These are phyloP conservation scores for Paecilomyces dactylethromorphus DNA, from an alignment of 2,329 filamentous ascomycete species.

Conservation along the genomic window DNA sequence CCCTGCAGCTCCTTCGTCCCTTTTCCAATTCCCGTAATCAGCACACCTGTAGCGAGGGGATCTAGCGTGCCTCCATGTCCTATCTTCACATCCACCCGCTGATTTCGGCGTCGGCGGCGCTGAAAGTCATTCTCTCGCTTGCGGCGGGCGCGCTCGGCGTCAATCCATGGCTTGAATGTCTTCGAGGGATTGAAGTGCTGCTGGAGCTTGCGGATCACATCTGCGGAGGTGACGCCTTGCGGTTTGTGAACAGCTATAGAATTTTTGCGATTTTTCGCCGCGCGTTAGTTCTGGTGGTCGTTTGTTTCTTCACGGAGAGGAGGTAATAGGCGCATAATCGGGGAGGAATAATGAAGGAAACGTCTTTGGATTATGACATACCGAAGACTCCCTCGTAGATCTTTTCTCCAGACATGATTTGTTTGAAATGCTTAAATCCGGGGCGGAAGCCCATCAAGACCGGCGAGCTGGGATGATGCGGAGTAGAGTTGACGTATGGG, in stretches of 20 bases:
- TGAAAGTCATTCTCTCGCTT: constrained; percentile 53
- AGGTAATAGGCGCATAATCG: neutral
- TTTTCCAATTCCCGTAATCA: constrained; percentile 79
- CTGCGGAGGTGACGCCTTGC: constrained; percentile 75
- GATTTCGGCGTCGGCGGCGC: constrained; percentile 55
- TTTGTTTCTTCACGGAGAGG: neutral
- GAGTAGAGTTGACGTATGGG: neutral
- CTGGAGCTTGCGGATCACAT: constrained; percentile 85
- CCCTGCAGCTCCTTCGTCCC: constrained; percentile 76
- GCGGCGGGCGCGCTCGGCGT: constrained; percentile 53
- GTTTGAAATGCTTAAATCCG: constrained; percentile 24
- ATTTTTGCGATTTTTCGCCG: constrained; percentile 8
- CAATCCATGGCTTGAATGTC: constrained; percentile 72
- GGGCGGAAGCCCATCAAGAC: constrained; percentile 23
- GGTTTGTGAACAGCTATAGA: constrained; percentile 84
- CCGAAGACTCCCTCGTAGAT: constrained; percentile 59
- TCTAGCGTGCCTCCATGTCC: constrained; percentile 95
- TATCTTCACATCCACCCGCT: constrained; percentile 72
- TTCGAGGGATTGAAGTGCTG: constrained; percentile 72
- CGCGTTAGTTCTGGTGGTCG: neutral
- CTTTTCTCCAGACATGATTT: constrained; percentile 38
- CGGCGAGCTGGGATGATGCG: neutral
- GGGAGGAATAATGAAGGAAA: constrained; percentile 4
- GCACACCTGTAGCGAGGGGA: constrained; percentile 84
- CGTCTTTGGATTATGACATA: constrained; percentile 30